Percentiles rank a stretch among this genome's conserved stretches.
Evolutionary conservation across 306 rosid genomes (phyloP).

Genomic region (Sicyos edulis): DNA sequence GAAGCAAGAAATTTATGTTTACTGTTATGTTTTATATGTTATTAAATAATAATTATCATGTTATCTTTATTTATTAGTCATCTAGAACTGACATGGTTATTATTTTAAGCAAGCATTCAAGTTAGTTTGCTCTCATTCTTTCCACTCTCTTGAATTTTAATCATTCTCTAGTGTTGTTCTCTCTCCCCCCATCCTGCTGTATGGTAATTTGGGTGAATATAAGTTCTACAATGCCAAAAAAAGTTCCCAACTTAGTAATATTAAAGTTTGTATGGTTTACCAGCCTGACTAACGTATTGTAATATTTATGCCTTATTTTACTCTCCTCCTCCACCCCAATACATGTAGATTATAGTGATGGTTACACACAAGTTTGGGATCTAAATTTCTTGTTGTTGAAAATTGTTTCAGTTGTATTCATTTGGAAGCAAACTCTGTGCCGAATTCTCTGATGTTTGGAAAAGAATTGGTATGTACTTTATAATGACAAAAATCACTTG

Average conservation of each 20-base stretch:
- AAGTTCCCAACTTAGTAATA: not conserved
- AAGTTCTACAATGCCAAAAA: no score
- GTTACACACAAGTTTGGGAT: not conserved
- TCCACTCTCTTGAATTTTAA: not conserved
- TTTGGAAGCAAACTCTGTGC: conserved; percentile 63
- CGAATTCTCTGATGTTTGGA: conserved; percentile 62
- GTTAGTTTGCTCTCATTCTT: not conserved
- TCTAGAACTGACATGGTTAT: not conserved
- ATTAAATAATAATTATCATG: not conserved
- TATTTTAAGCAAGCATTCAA: not conserved
- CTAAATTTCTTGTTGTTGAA: not conserved
- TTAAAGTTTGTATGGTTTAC: not conserved
- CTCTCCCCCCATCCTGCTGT: not conserved
- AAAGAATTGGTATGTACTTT: conserved; percentile 53
- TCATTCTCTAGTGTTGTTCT: not conserved
- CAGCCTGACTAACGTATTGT: not conserved
- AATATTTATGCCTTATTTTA: not conserved
- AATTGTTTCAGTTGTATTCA: conserved; percentile 63
- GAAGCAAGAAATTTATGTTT: not conserved
- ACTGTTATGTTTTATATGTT: not conserved
- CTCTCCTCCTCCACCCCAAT: not conserved
- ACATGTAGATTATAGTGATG: not conserved
- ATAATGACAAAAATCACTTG: not conserved
- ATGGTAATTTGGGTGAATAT: not conserved
- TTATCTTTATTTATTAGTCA: not conserved